A percentile compares a stretch with the other conserved stretches of the same genome.
Conservation (phyloP, 2,329 filamentous ascomycete genomes). For the Ceratocystis colombiana region DNA sequence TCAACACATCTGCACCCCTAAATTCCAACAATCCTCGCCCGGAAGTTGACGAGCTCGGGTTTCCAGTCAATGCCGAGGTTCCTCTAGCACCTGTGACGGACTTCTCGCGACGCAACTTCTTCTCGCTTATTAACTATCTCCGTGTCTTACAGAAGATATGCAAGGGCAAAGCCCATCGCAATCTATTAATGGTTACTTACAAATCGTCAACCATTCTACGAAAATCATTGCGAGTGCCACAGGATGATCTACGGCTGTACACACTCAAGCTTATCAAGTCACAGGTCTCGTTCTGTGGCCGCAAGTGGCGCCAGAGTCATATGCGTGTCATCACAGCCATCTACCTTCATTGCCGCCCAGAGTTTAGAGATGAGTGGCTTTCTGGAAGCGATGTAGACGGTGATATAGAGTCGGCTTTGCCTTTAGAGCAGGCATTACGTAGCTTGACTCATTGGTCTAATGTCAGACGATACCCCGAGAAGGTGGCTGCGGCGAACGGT, state of each 20-base stretch:
- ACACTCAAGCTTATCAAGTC: conserved; percentile 98
- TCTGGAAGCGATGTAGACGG: conserved; percentile 83
- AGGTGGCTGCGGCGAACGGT: conserved; percentile 50
- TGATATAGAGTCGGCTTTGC: conserved; percentile 85
- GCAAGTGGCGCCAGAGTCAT: conserved; percentile 95
- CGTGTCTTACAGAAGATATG: conserved; percentile 97
- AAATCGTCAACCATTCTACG: conserved; percentile 87
- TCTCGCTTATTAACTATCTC: conserved; percentile 87
- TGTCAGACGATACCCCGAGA: conserved; percentile 67
- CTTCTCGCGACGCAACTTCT: conserved; percentile 91
- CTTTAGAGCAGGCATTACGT: conserved; percentile 79
- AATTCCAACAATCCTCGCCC: conserved; percentile 34
- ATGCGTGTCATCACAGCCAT: conserved; percentile 98
- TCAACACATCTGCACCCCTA: conserved; percentile 25
- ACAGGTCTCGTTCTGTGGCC: conserved; percentile 93
- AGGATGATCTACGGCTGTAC: conserved; percentile 78
- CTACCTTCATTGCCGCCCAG: conserved; percentile 84
- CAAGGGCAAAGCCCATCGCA: conserved; percentile 89
- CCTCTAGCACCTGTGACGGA: conserved; percentile 71
- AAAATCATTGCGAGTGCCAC: conserved; percentile 82
- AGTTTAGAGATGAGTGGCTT: conserved; percentile 91
- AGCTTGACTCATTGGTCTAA: conserved; percentile 94
- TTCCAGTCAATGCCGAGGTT: conserved; percentile 55
- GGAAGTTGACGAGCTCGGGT: conserved; percentile 78
- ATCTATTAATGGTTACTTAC: conserved; percentile 86